Conservation (phyloP, 345 rosid species). For the Cochlearia excelsa region DNA sequence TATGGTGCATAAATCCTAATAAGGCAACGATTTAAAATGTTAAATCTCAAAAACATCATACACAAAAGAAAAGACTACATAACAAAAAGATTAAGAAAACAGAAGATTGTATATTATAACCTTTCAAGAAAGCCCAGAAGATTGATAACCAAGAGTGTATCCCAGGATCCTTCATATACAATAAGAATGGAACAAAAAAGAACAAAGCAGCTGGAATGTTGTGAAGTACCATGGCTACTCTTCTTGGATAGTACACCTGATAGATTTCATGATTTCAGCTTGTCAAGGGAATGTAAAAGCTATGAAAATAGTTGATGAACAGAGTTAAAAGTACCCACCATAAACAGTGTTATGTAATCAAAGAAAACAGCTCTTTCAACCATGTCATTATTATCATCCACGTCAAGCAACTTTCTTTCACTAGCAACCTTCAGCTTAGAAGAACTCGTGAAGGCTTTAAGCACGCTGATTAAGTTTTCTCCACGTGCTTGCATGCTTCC, state of each 20-base stretch:
- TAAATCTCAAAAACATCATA: slow-evolving; percentile 13
- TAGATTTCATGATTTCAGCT: slow-evolving; percentile 29
- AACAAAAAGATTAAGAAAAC: neutral
- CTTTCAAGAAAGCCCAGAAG: slow-evolving; percentile 65
- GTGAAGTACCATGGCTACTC: slow-evolving; percentile 66
- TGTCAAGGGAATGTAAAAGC: slow-evolving; percentile 12
- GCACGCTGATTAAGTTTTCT: slow-evolving; percentile 70
- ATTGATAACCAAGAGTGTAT: slow-evolving; percentile 46
- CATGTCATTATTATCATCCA: slow-evolving; percentile 35
- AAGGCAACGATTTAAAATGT: slow-evolving; percentile 19
- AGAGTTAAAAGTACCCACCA: slow-evolving; percentile 45
- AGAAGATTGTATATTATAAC: slow-evolving; percentile 37
- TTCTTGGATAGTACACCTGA: slow-evolving; percentile 82
- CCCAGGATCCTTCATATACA: slow-evolving; percentile 47
- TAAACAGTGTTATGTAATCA: slow-evolving; percentile 77
- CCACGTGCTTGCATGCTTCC: slow-evolving; percentile 99
- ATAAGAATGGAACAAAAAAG: slow-evolving; percentile 58
- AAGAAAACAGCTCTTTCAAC: slow-evolving; percentile 86
- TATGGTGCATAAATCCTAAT: slow-evolving; percentile 74
- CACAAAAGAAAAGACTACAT: slow-evolving; percentile 15
- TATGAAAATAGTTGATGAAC: neutral
- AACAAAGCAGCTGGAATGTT: slow-evolving; percentile 61
- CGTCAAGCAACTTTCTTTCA: slow-evolving; percentile 50
- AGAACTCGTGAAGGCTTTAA: slow-evolving; percentile 80
- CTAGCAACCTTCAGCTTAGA: slow-evolving; percentile 57